A percentile compares a stretch with the other conserved stretches of the same genome.
These are phyloP conservation scores for Dictyostelium discoideum DNA, from an alignment of 78 protist genomes.

Conservation along the genomic window DNA sequence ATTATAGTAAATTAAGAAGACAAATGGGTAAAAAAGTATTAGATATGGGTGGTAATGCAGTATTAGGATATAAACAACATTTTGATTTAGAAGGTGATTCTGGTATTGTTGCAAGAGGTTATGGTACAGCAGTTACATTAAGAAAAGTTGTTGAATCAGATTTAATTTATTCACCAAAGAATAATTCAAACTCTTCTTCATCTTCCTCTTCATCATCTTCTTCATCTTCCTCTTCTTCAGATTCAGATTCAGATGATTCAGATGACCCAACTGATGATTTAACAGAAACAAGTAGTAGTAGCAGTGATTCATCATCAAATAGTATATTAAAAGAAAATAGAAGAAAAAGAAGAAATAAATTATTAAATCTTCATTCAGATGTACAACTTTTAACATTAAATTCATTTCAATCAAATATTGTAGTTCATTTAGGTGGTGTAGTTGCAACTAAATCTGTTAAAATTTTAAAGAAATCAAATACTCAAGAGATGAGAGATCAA, in stretches of 20 bases:
- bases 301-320: background rate
- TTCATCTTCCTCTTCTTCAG: background rate
- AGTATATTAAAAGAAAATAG: background rate
- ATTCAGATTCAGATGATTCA: background rate
- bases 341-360: background rate
- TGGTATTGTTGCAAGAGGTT: constrained; percentile 94
- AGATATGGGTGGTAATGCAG: constrained; percentile 92
- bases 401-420: constrained; percentile 32
- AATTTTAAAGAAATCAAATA: constrained; percentile 70
- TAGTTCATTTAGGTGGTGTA: constrained; percentile 76
- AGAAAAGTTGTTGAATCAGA: constrained; percentile 58
- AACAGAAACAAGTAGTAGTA: background rate
- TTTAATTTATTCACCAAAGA: constrained; percentile 60
- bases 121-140: constrained; percentile 93
- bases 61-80: constrained; percentile 90
- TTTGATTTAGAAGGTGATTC: constrained; percentile 92
- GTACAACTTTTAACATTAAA: constrained; percentile 71
- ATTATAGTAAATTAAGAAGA: constrained; percentile 84
- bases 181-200: background rate
- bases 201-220: constrained; percentile 4
- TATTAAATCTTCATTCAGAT: background rate
- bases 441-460: constrained; percentile 69
- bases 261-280: background rate
- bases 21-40: constrained; percentile 88
- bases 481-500: constrained; percentile 63